phyloP scores from a whole-genome alignment of 83 land plant species.

The Picea mariana region DNA sequence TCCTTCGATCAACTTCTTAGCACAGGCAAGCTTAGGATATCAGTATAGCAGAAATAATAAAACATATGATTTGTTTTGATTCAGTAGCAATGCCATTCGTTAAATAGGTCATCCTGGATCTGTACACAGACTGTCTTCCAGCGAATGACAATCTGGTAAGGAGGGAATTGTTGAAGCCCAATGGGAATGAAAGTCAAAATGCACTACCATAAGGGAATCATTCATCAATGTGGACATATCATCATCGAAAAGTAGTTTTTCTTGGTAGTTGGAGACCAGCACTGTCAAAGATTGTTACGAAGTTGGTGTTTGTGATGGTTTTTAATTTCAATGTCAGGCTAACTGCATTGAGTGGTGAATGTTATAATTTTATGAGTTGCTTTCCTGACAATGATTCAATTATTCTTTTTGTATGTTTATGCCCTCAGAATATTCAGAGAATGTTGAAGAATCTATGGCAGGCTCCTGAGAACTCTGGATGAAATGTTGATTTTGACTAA shows the following conservation, averaged over 20 bases:
- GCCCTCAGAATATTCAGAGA: not conserved
- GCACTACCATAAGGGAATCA: not conserved
- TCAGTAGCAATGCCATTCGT: not conserved
- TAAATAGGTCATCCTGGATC: not conserved
- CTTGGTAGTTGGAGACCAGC: not conserved
- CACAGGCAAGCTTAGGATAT: not conserved
- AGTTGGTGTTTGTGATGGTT: not conserved
- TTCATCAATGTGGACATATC: not conserved
- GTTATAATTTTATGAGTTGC: not conserved
- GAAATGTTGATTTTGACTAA: not conserved
- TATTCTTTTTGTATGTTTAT: not conserved
- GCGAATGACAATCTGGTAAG: not conserved
- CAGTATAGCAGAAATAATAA: not conserved
- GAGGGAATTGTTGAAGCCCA: not conserved
- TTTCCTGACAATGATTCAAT: not conserved
- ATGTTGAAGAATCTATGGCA: slow-evolving; percentile 5
- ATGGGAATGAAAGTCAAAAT: not conserved
- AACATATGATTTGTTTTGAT: too few species aligned
- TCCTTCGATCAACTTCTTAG: not conserved
- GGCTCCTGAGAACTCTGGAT: not conserved
- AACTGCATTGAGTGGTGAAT: not conserved
- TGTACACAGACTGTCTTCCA: too few species aligned
- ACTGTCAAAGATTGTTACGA: not conserved
- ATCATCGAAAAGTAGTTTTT: not conserved
- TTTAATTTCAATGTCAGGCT: slow-evolving; percentile 1